Evolutionary conservation across 108 stramenopile species (phyloP), one percentile per base, ranked within the genome.

Genomic region (Nitzschia putrida): DNA sequence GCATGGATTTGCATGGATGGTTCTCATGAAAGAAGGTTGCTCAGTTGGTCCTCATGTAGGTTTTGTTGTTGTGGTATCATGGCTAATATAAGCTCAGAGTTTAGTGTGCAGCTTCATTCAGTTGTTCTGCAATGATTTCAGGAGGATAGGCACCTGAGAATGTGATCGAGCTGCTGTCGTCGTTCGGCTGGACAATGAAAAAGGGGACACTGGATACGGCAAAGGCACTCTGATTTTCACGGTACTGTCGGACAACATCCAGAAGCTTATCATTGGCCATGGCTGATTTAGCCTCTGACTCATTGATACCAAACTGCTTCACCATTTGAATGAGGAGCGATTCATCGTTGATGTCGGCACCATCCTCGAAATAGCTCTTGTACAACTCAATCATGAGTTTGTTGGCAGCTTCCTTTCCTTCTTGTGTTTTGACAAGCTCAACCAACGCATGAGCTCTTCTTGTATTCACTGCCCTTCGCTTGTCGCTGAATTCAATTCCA

Each of bases 111-210:
- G 71, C 71, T 25, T 78, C 66, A 53, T 61, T 37, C 41, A 78
- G 41, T 12, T 68, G 47, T 22, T 72, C 71, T 5, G 71, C 77
- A 40, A 78, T 78, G 14, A 78, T 39, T 37, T 66, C 59, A 37
- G 56, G 34, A 8, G 77, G 77, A 20, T 78, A 59, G 4, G 77
- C 77, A 18, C 77, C 77, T 16, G 71, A 72, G 44, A 78, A 78
- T 12, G 64, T 53, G 8, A 68, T 43, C 3, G 77, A 71, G 16
- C 26, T 38, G 13, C 50, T 29, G 20, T 55, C 66, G 26, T 78
- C 66, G 24, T 72, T 67, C 13, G 53, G 58, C 22, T 72, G 64
- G 45, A 78, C 67, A 25, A 78, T 67, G 52, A 68, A 72, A 42
- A 68, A 78, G 8, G 77, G 77, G 10, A 78, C 77, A 51, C 77